Evolutionary conservation across 495 filamentous ascomycete species (phyloP), one percentile per base, ranked within the genome.

Genomic region (Hypoxylon fuscum): DNA sequence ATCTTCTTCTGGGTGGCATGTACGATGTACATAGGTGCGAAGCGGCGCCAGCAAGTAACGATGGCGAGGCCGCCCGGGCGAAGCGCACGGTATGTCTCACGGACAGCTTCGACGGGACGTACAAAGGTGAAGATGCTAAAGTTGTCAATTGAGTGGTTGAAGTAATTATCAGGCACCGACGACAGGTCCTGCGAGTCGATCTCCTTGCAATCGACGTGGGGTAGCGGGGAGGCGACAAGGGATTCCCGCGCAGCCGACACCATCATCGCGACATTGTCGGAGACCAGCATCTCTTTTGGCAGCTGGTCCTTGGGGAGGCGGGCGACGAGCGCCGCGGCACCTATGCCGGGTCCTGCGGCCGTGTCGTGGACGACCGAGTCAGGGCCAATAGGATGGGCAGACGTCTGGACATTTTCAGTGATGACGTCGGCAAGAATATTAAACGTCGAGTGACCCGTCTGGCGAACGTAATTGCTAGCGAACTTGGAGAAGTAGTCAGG

Each of bases 61-160:
- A 73, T 58, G 1, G 75, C 72, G 1, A 73, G 52, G 27, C 75
- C 75, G 34, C 57, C 67, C 5, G 72, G 68, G 25, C 68, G 69
- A 3, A 81, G 70, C 1, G 76, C 76, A 45, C 73, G 74, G 35
- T 65, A 63, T 6, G 69, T 73, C 60, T 76, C 62, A 4, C 42
- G 46, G 10, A 72, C 41, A 5, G 59, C 69, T n/a, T 59, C 43
- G 1, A 53, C 52, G 3, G 72, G 72, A 49, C 69, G 66, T 1
- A 44, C 27, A 31, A 72, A 68, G 46, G 66, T 64, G 61, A 75
- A 77, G 50, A 75, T 69, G 53, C 69, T 70, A 15, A 75, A 72
- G 64, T 73, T 76, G 55, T 73, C 66, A 57, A 76, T 74, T 40
- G 65, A 71, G 69, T 76, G 72, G n/a, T 73, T 74, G 66, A 77